A percentile compares a stretch with the other conserved stretches of the same genome.
Evolutionary conservation across 2,329 filamentous ascomycete species (phyloP).

Genomic region (Cercospora berteroae): DNA sequence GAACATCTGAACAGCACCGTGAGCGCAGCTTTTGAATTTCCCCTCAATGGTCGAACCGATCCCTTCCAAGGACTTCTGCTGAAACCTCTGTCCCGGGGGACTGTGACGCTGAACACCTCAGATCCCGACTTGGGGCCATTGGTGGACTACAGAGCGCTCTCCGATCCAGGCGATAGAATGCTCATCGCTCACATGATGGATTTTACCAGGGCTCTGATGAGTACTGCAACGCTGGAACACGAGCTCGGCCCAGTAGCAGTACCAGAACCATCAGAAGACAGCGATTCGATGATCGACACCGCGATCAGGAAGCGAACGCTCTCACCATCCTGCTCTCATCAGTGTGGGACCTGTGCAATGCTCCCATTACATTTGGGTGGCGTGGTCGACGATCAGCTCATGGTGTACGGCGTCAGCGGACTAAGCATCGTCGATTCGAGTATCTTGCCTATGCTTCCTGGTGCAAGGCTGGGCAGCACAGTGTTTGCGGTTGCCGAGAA

Average conservation of each 20-base stretch:
- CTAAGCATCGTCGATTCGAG: conserved; percentile 29
- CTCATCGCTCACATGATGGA: background rate
- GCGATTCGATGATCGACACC: background rate
- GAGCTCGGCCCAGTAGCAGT: background rate
- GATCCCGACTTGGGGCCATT: conserved; percentile 37
- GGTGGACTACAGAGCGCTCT: conserved; percentile 38
- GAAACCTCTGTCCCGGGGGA: conserved; percentile 41
- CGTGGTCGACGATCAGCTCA: conserved; percentile 25
- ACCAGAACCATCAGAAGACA: background rate
- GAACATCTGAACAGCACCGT: background rate
- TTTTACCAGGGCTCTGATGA: background rate
- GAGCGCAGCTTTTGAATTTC: background rate
- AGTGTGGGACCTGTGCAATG: conserved; percentile 40
- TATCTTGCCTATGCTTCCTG: conserved; percentile 22
- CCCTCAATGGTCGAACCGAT: background rate
- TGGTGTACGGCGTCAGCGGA: conserved; percentile 21
- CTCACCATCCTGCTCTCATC: conserved; percentile 8
- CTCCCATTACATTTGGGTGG: conserved; percentile 19
- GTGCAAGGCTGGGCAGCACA: conserved; percentile 21
- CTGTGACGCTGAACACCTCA: conserved; percentile 39
- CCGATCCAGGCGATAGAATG: background rate
- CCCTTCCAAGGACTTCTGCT: conserved; percentile 27
- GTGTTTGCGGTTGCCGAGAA: conserved; percentile 28
- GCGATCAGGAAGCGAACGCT: background rate
- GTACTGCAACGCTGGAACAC: background rate